These are phyloP conservation scores for Pyrenula aspistea DNA, from an alignment of 495 filamentous ascomycete species.

Conservation along the genomic window DNA sequence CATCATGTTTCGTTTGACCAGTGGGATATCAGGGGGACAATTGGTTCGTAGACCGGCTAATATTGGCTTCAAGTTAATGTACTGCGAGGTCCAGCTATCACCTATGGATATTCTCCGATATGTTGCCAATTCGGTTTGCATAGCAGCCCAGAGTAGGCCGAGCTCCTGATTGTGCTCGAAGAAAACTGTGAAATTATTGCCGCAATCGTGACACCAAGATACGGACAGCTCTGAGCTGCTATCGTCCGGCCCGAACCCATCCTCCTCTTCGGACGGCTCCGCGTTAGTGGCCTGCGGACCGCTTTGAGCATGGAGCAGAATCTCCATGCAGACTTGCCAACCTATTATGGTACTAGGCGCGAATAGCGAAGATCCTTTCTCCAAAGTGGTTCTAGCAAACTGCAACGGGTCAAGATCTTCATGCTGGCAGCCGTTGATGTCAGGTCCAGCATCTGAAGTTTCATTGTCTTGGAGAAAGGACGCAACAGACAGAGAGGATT, in stretches of 20 bases:
- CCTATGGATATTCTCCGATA: slow-evolving; percentile 11
- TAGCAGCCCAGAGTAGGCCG: slow-evolving; percentile 4
- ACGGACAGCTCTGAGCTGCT: too few relatives aligned
- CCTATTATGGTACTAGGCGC: background rate
- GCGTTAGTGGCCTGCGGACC: too few relatives aligned
- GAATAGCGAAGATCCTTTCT: too few relatives aligned
- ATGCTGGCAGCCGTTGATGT: slow-evolving; percentile 5
- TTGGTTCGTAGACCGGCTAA: slow-evolving; percentile 6
- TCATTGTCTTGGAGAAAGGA: background rate
- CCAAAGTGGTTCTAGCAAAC: background rate
- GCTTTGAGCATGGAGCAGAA: background rate
- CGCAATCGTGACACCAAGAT: too few relatives aligned
- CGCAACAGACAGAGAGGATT: slow-evolving; percentile 4
- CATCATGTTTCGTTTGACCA: slow-evolving; percentile 13
- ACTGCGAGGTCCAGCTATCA: slow-evolving; percentile 12
- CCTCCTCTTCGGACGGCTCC: background rate
- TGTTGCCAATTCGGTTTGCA: slow-evolving; percentile 15
- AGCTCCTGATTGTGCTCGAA: background rate
- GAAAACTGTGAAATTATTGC: too few relatives aligned
- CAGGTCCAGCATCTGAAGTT: background rate
- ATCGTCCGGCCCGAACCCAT: background rate
- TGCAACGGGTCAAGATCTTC: slow-evolving; percentile 6
- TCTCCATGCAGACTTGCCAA: background rate
- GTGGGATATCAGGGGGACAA: slow-evolving; percentile 3
- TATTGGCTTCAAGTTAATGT: slow-evolving; percentile 4